Conservation (phyloP, 257 asterid species). For the Avicennia marina region DNA sequence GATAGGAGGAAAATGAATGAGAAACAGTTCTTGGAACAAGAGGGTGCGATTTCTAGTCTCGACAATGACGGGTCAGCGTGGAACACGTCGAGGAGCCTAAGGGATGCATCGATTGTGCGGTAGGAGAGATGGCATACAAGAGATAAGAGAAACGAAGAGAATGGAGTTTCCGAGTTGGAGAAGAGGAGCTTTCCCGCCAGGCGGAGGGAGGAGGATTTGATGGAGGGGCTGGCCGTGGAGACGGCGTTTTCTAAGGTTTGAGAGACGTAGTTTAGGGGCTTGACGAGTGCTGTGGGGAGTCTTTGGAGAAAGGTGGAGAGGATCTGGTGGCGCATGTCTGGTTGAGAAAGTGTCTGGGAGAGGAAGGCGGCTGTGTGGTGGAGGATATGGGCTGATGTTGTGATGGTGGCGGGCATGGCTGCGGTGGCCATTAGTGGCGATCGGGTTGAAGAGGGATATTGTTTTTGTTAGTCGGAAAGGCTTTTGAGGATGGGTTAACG, state of each 20-base stretch:
- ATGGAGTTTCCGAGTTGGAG: constrained; percentile 30
- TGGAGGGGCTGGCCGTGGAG: constrained; percentile 39
- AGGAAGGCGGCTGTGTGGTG: constrained; percentile 48
- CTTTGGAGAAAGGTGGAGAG: constrained; percentile 37
- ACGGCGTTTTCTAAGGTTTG: constrained; percentile 56
- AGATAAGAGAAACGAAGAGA: constrained; percentile 51
- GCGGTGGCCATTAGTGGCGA: constrained; percentile 1
- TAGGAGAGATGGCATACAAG: constrained; percentile 34
- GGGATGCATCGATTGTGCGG: constrained; percentile 41
- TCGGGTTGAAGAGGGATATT: too few relatives aligned
- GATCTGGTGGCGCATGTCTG: constrained; percentile 45
- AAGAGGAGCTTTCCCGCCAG: constrained; percentile 50
- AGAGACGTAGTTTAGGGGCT: constrained; percentile 41
- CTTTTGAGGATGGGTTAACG: too few relatives aligned
- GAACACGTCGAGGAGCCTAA: constrained; percentile 42
- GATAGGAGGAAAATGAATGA: constrained; percentile 42
- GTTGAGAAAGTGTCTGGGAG: constrained; percentile 35
- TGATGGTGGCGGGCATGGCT: constrained; percentile 32
- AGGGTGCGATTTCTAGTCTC: constrained; percentile 55
- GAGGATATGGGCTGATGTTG: constrained; percentile 40
- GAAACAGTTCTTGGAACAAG: constrained; percentile 60
- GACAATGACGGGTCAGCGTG: constrained; percentile 38
- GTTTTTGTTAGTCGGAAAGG: too few relatives aligned
- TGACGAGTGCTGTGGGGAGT: constrained; percentile 26
- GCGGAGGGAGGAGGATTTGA: constrained; percentile 56